A percentile compares a stretch with the other conserved stretches of the same genome.
These are phyloP conservation scores for Casuarina cunninghamiana DNA, from an alignment of 306 rosid species.

Conservation along the genomic window DNA sequence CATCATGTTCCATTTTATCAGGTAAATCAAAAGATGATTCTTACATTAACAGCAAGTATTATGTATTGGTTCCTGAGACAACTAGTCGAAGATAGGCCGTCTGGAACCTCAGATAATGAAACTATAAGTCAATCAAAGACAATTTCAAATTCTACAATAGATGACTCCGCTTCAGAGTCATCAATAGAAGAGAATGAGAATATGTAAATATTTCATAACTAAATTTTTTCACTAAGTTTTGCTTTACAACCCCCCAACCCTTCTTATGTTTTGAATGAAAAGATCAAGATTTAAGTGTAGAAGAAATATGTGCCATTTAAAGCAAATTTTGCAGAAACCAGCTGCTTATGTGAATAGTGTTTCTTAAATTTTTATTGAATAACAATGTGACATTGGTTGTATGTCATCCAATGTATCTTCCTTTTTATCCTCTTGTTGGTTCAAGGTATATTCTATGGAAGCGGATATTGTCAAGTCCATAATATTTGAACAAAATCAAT, in stretches of 20 bases:
- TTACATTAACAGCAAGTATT: conserved; percentile 88
- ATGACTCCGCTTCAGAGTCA: conserved; percentile 92
- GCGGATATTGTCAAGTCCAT: too few relatives aligned
- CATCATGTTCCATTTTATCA: conserved; percentile 19
- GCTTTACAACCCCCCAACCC: conserved; percentile 7
- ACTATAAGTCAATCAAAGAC: conserved; percentile 74
- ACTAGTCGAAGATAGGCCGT: conserved; percentile 62
- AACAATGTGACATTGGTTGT: background rate
- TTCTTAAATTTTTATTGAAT: background rate
- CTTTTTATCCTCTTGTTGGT: too few relatives aligned
- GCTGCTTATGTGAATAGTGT: conserved; percentile 34
- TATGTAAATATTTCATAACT: conserved; percentile 45
- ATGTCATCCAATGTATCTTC: background rate
- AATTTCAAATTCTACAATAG: conserved; percentile 71
- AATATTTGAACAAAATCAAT: too few relatives aligned
- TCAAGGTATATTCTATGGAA: too few relatives aligned
- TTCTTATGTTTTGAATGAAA: conserved; percentile 30
- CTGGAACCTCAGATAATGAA: conserved; percentile 70
- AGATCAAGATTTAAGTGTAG: conserved; percentile 44
- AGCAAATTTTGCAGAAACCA: conserved; percentile 32
- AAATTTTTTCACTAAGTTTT: conserved; percentile 22
- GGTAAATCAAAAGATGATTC: conserved; percentile 99
- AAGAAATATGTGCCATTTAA: conserved; percentile 26
- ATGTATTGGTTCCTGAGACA: conserved; percentile 92
- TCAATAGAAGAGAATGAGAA: conserved; percentile 68